Conservation (phyloP, 2,329 filamentous ascomycete genomes). For the Tolypocladium ovalisporum region DNA sequence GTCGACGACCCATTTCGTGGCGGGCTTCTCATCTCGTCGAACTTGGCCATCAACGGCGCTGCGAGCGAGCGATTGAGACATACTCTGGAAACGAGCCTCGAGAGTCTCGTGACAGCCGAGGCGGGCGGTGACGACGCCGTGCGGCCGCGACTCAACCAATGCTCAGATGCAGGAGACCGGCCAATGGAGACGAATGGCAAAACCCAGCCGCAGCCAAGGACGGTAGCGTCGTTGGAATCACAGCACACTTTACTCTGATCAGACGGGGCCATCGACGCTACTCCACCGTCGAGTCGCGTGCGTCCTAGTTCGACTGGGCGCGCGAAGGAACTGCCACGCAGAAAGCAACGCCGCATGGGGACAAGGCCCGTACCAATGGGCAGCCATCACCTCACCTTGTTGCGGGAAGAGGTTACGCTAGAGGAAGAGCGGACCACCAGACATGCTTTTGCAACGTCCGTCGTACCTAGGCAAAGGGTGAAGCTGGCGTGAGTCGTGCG, state of each 20-base stretch:
- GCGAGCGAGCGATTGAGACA: neutral
- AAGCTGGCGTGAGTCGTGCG: neutral
- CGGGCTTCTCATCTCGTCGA: neutral
- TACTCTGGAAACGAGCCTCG: neutral
- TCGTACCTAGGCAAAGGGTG: neutral
- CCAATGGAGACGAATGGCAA: neutral
- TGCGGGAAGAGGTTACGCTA: neutral
- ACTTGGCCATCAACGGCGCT: neutral
- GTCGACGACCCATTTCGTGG: neutral
- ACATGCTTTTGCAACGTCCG: neutral
- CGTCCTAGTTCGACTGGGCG: neutral
- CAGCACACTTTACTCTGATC: neutral
- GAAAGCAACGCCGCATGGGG: neutral
- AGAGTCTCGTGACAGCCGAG: neutral
- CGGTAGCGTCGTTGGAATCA: neutral
- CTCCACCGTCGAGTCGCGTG: neutral
- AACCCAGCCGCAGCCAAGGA: neutral
- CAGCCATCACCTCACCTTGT: neutral
- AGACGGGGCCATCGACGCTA: neutral
- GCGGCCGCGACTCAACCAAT: neutral
- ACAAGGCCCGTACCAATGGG: neutral
- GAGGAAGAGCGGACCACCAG: too few relatives aligned
- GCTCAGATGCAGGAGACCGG: too few relatives aligned
- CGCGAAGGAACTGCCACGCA: neutral
- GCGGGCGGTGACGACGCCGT: neutral